A percentile compares a stretch with the other conserved stretches of the same genome.
phyloP scores from a whole-genome alignment of 257 asterid species.

The Solanum chiquidenum region DNA sequence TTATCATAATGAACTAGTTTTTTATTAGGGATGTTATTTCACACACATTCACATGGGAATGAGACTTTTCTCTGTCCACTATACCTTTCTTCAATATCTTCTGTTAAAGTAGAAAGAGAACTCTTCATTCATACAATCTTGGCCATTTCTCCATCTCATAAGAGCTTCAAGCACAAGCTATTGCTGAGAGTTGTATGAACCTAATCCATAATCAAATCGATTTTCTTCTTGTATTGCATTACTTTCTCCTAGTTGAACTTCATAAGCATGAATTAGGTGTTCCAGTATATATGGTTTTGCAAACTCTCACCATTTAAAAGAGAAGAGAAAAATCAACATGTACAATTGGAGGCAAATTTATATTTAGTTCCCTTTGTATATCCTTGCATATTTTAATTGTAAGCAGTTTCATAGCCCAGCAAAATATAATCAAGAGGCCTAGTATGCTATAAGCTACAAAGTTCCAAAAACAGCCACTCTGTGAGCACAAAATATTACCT shows the following conservation, averaged over 20 bases:
- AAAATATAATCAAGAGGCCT: not conserved
- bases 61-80: not conserved
- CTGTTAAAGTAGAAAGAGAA: not conserved
- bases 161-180: not conserved
- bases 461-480: not conserved
- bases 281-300: not conserved
- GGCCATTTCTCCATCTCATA: not conserved
- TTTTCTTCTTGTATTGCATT: not conserved
- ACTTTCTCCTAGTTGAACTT: not conserved
- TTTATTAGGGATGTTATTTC: not conserved
- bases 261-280: not conserved
- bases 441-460: not conserved
- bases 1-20: not conserved
- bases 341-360: not conserved
- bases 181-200: not conserved
- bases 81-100: not conserved
- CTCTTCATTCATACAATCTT: not conserved
- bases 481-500: not conserved
- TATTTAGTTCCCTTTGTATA: not conserved
- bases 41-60: not conserved
- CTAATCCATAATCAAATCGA: not conserved
- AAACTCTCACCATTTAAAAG: not conserved
- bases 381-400: not conserved
- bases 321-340: not conserved
- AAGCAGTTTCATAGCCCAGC: not conserved